Base-by-base conservation (phyloP, 176 grass and related monocot species). In the Dendrocalamus sinicus region DNA sequence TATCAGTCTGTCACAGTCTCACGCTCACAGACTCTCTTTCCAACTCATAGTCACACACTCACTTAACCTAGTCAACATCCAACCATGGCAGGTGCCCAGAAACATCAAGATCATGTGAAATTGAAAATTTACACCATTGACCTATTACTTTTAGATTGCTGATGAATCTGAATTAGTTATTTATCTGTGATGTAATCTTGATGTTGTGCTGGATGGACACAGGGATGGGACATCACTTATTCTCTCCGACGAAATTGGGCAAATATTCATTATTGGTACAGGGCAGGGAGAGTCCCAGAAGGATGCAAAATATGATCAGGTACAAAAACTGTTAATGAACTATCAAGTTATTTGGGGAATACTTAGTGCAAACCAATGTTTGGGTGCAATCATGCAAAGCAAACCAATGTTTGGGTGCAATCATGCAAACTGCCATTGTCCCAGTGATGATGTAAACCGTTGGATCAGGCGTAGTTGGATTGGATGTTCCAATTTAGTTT, bases 301-400 rank as follows among this genome's bases (percentile, higher is more conserved):
- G 77, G 96, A 98, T 57, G 96, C 96, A 7, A 96, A 92, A 92
- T 95, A 96, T 86, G 93, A 98, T 82, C 96, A 98, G 96, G 96
- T 99, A 80, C 61, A 47, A 9, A 28, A 69, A 37, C 55, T 89
- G 55, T 74, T 51, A 62, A 30, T 58, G 20, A 74, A 51, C 32
- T 86, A 64, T 83, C 43, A 67, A 46, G 12, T 87, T 75, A 75
- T 28, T 72, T 30, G 15, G 51, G 45, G 53, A 83, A 70, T 79
- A 14, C 50, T 20, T 81, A 17, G 14, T 75, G 59, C 71, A 69
- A 81, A 22, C 47, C 61, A 82, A 24, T 76, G 39, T 60, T 37
- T 46, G 35, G 24, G 52, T 41, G 7, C 28, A 88, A 30, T 26
- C 26, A 26, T 26, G 26, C 26, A 26, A 26, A 26, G 59, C 71